phyloP scores from a whole-genome alignment of 257 asterid genomes.

The Anisodus tanguticus region DNA sequence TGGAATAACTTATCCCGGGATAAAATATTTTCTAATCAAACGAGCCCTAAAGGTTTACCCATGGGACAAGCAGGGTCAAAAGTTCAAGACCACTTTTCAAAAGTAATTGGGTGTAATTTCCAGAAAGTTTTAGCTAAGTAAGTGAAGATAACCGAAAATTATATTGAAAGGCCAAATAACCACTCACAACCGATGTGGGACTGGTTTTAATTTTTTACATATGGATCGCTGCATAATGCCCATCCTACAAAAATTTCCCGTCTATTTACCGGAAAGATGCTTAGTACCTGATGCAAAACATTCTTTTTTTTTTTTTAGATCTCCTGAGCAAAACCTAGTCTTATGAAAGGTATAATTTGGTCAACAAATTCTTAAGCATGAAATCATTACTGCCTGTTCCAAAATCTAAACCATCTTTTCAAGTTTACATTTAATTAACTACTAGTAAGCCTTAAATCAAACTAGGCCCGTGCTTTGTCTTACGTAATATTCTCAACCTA shows the following conservation, averaged over 20 bases:
- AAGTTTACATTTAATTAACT: not conserved
- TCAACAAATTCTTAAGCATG: not conserved
- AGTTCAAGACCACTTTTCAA: too few species aligned
- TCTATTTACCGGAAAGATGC: not conserved
- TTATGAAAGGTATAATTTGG: not conserved
- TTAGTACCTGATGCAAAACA: not conserved
- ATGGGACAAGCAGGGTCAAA: too few species aligned
- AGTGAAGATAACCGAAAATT: too few species aligned
- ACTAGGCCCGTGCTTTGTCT: not conserved
- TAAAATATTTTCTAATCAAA: too few species aligned
- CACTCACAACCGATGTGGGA: too few species aligned
- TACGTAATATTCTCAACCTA: constrained; percentile 27
- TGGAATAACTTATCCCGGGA: too few species aligned
- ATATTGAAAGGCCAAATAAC: too few species aligned
- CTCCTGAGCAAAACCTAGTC: not conserved
- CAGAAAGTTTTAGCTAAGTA: too few species aligned
- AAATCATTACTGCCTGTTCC: not conserved
- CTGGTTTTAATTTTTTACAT: too few species aligned
- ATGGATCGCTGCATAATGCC: not conserved
- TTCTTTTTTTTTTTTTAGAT: not conserved
- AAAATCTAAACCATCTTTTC: not conserved
- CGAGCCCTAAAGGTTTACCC: too few species aligned
- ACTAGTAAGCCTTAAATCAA: not conserved
- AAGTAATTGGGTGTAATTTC: too few species aligned
- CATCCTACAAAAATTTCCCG: not conserved